Evolutionary conservation across 768 basidiomycete species (phyloP).

Genomic region (Chalciporus chontae): DNA sequence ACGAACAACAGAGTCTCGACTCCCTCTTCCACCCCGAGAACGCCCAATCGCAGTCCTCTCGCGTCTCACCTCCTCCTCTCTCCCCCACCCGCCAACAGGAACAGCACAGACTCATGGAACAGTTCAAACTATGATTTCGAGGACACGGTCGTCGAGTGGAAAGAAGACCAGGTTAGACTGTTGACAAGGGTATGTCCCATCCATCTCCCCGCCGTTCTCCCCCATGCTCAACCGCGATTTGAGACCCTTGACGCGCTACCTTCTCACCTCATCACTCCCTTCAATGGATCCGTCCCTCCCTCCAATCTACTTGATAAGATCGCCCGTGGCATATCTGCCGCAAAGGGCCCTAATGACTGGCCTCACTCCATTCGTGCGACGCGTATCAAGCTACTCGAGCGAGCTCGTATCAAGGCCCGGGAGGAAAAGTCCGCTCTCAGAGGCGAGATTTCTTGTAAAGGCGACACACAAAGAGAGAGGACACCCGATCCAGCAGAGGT

Average conservation of each 20-base stretch:
- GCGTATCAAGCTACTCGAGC: conserved; percentile 76
- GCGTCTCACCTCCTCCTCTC: conserved; percentile 52
- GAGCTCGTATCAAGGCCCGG: conserved; percentile 64
- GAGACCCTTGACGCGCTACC: conserved; percentile 81
- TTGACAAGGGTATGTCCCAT: conserved; percentile 55
- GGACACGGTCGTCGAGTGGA: conserved; percentile 70
- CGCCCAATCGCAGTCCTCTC: conserved; percentile 56
- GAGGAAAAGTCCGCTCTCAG: no score
- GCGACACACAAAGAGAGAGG: conserved; percentile 9
- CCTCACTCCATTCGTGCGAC: conserved; percentile 80
- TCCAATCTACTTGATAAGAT: conserved; percentile 86
- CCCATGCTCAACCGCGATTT: conserved; percentile 5
- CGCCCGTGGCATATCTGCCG: conserved; percentile 69
- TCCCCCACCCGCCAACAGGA: conserved; percentile 40
- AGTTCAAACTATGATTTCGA: conserved; percentile 67
- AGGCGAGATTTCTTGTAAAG: conserved; percentile 7
- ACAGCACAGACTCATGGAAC: conserved; percentile 83
- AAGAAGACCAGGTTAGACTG: conserved; percentile 64
- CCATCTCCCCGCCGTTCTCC: neutral
- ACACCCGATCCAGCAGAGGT: conserved; percentile 36
- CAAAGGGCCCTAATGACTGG: conserved; percentile 78
- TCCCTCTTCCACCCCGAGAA: conserved; percentile 48
- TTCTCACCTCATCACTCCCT: conserved; percentile 80
- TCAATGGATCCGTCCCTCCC: conserved; percentile 79
- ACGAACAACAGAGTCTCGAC: conserved; percentile 48